Conservation (phyloP, 2,329 filamentous ascomycete genomes). For the Dothideomycetidae sp. region DNA sequence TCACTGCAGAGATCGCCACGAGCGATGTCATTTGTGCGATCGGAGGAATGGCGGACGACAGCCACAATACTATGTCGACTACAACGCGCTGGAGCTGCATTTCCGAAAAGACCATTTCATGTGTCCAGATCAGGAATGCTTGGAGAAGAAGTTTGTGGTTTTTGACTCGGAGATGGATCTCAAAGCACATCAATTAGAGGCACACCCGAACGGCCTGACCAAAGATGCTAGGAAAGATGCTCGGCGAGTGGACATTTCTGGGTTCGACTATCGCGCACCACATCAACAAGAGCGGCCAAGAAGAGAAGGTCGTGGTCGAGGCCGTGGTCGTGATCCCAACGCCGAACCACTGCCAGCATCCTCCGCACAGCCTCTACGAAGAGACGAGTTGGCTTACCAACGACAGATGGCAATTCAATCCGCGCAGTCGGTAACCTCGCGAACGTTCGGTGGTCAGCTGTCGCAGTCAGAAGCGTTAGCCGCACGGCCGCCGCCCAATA, state of each 20-base stretch:
- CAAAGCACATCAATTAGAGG: slow-evolving; percentile 78
- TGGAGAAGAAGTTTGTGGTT: slow-evolving; percentile 96
- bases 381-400: slow-evolving; percentile 85
- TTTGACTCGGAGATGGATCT: slow-evolving; percentile 91
- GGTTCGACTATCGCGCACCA: slow-evolving; percentile 63
- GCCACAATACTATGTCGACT: slow-evolving; percentile 85
- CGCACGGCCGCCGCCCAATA: slow-evolving; percentile 31
- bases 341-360: slow-evolving; percentile 62
- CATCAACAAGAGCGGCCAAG: slow-evolving; percentile 48
- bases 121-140: slow-evolving; percentile 70
- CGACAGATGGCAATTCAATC: slow-evolving; percentile 83
- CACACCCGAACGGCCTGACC: slow-evolving; percentile 64
- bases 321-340: slow-evolving; percentile 75
- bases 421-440: slow-evolving; percentile 62
- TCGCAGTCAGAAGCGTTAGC: slow-evolving; percentile 33
- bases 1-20: slow-evolving; percentile 87
- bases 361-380: slow-evolving; percentile 63
- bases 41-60: slow-evolving; percentile 45
- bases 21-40: slow-evolving; percentile 90
- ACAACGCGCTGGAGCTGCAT: slow-evolving; percentile 71
- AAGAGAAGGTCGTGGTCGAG: slow-evolving; percentile 35
- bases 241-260: slow-evolving; percentile 70
- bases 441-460: slow-evolving; percentile 75
- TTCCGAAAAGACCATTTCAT: slow-evolving; percentile 78
- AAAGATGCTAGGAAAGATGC: slow-evolving; percentile 77